Base-by-base conservation (phyloP, 805 yeast species). In the Nakazawaea anatomiae region DNA sequence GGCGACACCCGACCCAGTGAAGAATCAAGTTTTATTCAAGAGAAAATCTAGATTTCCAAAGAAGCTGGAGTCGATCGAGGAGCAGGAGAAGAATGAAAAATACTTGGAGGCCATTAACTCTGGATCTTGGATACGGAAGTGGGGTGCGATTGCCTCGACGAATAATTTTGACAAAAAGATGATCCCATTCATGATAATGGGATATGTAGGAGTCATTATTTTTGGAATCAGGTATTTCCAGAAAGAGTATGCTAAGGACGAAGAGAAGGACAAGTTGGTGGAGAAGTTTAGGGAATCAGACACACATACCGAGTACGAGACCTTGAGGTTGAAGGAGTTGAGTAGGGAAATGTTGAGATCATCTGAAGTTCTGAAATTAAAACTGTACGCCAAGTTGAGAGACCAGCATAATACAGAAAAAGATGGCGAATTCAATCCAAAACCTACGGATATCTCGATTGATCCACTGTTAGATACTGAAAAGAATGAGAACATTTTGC, bases 161-260 rank as follows among this genome's bases (percentile, higher is more conserved):
- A 75, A 76, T 49, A 74, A 76, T 48, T 85, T 85, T 66, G 77
- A 79, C 54, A 81, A 76, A 58, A 75, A 76, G 46, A 73, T 85
- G 73, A 83, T 90, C 5, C 78, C 79, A 57, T 80, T 75, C 61
- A 79, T 85, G 55, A 61, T 87, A 41, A 79, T 77, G n/a, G 76
- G 80, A 2, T 85, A 85, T 61, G 71, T 72, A 1, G 68, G 76
- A 8, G 77, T 84, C 59, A 63, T 82, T 31, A 70, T 77, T 25
- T 77, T 83, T 52, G 87, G 89, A 48, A 74, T 79, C 52, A 75
- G 75, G 60, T 82, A 83, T 62, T 83, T 86, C 81, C 73, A 80
- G 58, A 86, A 85, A 59, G 64, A 85, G 47, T 86, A 78, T 63
- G 67, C 72, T 43, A 82, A 82, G 65, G 92, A 87, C 54, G 71